These are phyloP conservation scores for Tolypocladium guangdongense DNA, from an alignment of 2,329 filamentous ascomycete species.

Conservation along the genomic window DNA sequence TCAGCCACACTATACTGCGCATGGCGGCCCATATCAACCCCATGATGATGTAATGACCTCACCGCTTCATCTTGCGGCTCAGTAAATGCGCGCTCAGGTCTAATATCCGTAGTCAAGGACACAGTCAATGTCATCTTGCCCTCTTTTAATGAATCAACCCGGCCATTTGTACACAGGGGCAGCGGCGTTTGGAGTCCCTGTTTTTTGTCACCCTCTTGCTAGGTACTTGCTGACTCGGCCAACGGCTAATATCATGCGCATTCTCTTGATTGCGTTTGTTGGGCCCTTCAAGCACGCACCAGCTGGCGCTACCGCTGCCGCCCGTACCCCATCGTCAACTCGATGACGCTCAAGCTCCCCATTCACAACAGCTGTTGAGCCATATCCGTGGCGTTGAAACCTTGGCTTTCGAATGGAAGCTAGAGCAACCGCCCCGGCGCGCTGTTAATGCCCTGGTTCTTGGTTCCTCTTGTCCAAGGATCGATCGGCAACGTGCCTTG, in stretches of 20 bases:
- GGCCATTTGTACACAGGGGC: too few relatives aligned
- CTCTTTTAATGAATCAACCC: too few relatives aligned
- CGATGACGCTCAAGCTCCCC: background rate
- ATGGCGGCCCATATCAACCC: too few relatives aligned
- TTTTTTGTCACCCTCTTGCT: too few relatives aligned
- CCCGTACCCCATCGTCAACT: background rate
- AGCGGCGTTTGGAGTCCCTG: too few relatives aligned
- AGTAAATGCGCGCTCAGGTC: background rate
- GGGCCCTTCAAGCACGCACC: background rate
- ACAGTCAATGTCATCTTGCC: too few relatives aligned
- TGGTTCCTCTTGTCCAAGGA: background rate
- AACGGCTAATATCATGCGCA: background rate
- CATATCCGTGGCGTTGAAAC: background rate
- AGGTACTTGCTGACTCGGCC: background rate
- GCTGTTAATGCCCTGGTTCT: background rate
- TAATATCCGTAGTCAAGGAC: too few relatives aligned
- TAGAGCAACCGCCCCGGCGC: background rate
- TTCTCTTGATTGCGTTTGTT: background rate
- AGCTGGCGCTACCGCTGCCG: background rate
- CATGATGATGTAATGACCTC: background rate
- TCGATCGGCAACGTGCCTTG: background rate
- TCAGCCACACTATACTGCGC: background rate
- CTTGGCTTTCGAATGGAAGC: background rate
- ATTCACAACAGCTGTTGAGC: background rate
- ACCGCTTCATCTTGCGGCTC: background rate